A percentile compares a stretch with the other conserved stretches of the same genome.
Conservation (phyloP, 225 moss, liverwort and hornwort genomes). For the Polytrichum formosum region DNA sequence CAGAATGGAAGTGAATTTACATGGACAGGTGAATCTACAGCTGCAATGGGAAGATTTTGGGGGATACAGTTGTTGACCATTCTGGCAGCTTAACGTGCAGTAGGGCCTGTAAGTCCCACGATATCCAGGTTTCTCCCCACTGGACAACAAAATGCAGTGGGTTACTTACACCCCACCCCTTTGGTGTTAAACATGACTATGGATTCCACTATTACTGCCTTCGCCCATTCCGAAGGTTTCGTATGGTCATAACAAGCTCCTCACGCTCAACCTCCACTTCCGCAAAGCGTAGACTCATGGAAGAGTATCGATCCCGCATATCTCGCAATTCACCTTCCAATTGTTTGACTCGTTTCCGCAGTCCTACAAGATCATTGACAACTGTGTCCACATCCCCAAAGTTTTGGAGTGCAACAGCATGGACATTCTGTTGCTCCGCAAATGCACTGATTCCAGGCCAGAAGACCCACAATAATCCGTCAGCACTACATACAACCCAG, state of each 20-base stretch:
- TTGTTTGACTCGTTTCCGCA: conserved; percentile 68
- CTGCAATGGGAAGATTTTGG: not conserved
- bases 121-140: no score
- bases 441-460: conserved; percentile 64
- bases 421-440: conserved; percentile 90
- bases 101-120: not conserved
- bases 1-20: not conserved
- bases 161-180: no score
- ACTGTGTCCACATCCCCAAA: conserved; percentile 84
- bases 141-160: no score
- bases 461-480: not conserved
- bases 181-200: not conserved
- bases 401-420: conserved; percentile 80
- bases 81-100: no score
- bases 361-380: conserved; percentile 64
- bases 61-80: not conserved
- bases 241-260: conserved; percentile 77
- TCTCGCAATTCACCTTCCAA: conserved; percentile 84
- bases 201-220: conserved; percentile 15
- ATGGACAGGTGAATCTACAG: not conserved
- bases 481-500: no score
- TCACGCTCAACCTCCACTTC: conserved; percentile 87
- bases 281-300: conserved; percentile 90
- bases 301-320: conserved; percentile 81
- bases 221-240: conserved; percentile 64